These are phyloP conservation scores for Piper betle DNA, from an alignment of 164 flowering plant genomes.

Conservation along the genomic window DNA sequence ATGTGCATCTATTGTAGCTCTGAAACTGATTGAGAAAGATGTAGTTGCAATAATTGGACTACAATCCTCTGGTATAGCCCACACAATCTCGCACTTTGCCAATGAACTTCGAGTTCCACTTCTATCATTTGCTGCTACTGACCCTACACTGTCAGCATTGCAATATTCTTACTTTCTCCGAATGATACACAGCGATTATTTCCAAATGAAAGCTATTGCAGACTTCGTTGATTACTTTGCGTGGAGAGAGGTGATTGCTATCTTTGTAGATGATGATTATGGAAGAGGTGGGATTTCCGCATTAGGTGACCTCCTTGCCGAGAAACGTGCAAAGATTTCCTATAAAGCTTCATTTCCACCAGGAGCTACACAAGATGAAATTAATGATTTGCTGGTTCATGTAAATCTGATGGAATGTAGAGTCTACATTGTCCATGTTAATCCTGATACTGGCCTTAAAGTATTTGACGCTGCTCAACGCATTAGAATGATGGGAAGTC, in stretches of 20 bases:
- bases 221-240: conserved; percentile 44
- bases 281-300: conserved; percentile 70
- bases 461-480: conserved; percentile 49
- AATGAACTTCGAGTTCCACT: conserved; percentile 78
- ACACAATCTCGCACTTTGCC: conserved; percentile 57
- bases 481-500: conserved; percentile 51
- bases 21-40: conserved; percentile 62
- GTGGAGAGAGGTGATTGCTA: conserved; percentile 82
- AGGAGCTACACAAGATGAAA: conserved; percentile 27
- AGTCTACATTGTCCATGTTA: conserved; percentile 66
- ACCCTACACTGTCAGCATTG: conserved; percentile 69
- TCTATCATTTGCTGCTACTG: conserved; percentile 76
- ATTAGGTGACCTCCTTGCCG: conserved; percentile 65
- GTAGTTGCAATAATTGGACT: conserved; percentile 76
- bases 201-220: conserved; percentile 77
- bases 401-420: conserved; percentile 81
- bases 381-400: conserved; percentile 32
- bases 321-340: conserved; percentile 59
- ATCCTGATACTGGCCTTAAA: conserved; percentile 59
- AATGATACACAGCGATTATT: conserved; percentile 59
- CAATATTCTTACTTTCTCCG: conserved; percentile 75
- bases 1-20: conserved; percentile 29
- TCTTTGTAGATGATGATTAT: conserved; percentile 78
- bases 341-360: conserved; percentile 63
- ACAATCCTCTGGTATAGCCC: conserved; percentile 81